These are phyloP conservation scores for Neodidymelliopsis sp. DNA, from an alignment of 2,329 filamentous ascomycete genomes.

Conservation along the genomic window DNA sequence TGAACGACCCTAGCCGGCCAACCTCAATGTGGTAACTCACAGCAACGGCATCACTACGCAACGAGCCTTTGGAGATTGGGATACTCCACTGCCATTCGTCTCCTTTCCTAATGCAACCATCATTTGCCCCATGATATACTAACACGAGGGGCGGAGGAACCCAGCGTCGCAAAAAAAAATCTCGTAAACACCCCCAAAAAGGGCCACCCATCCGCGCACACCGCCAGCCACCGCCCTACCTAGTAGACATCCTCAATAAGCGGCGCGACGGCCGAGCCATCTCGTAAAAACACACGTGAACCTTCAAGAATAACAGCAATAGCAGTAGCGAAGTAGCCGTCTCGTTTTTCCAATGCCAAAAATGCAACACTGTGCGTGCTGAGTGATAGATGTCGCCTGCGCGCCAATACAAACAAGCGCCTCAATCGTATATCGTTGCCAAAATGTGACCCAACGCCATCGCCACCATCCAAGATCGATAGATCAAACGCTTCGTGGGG, in stretches of 20 bases:
- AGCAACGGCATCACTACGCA: conserved; percentile 1
- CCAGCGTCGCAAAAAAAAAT: neutral
- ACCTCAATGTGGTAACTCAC: conserved; percentile 1
- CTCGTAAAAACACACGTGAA: neutral
- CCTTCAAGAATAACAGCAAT: neutral
- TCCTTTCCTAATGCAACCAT: neutral
- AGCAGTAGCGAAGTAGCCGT: neutral
- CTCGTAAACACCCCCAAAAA: neutral
- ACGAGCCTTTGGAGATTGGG: neutral
- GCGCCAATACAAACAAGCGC: conserved; percentile 12
- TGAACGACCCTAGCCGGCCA: conserved; percentile 2
- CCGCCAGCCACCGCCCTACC: neutral
- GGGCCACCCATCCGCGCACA: neutral
- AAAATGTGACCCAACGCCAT: conserved; percentile 20
- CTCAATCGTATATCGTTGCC: conserved; percentile 8
- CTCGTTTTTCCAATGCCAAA: conserved; percentile 12
- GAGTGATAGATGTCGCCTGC: conserved; percentile 3
- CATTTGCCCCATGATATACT: neutral
- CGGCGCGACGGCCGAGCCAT: neutral
- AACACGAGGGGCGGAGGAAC: conserved; percentile 6
- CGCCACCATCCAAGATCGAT: conserved; percentile 21
- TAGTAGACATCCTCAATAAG: neutral
- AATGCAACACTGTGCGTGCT: conserved; percentile 13
- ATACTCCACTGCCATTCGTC: conserved; percentile 6
- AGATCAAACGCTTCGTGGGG: conserved; percentile 42